These are phyloP conservation scores for Monilinia fructicola DNA, from an alignment of 2,329 filamentous ascomycete species.

Conservation along the genomic window DNA sequence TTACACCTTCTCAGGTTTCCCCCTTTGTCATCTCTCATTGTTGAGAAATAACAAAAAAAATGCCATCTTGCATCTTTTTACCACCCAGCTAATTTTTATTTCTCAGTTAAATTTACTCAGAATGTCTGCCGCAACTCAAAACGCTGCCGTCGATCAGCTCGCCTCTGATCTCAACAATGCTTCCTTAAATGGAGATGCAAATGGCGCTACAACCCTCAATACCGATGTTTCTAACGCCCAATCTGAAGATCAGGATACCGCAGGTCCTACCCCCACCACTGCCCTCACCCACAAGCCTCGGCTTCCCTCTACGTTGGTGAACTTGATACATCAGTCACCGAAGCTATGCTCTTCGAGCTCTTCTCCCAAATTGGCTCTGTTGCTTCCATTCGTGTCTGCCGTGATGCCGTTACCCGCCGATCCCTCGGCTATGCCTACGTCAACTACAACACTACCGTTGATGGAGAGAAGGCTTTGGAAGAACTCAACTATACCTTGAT, in stretches of 20 bases:
- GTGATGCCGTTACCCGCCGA: constrained; percentile 96
- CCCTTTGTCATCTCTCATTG: constrained; percentile 13
- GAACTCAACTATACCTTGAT: constrained; percentile 99
- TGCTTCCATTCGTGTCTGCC: constrained; percentile 98
- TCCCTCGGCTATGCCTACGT: constrained; percentile 99
- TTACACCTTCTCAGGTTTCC: constrained; percentile 1
- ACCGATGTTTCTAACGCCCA: constrained; percentile 63
- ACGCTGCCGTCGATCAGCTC: constrained; percentile 74
- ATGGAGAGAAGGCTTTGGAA: constrained; percentile 97
- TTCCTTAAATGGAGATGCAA: constrained; percentile 68
- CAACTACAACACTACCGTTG: constrained; percentile 97
- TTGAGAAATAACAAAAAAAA: not conserved
- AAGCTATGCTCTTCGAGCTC: constrained; percentile 99
- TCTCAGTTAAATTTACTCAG: constrained; percentile 41
- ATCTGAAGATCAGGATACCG: constrained; percentile 60
- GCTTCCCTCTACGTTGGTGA: constrained; percentile 99
- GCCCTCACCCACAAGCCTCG: constrained; percentile 83
- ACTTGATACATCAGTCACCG: constrained; percentile 94
- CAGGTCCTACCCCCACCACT: constrained; percentile 70
- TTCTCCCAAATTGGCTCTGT: constrained; percentile 99
- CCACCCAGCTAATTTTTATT: constrained; percentile 11
- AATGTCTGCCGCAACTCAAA: constrained; percentile 61
- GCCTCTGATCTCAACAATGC: constrained; percentile 73
- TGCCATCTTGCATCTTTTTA: not conserved
- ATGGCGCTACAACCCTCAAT: constrained; percentile 68